Conservation (phyloP, 306 rosid species). For the Medicago ruthenica region DNA sequence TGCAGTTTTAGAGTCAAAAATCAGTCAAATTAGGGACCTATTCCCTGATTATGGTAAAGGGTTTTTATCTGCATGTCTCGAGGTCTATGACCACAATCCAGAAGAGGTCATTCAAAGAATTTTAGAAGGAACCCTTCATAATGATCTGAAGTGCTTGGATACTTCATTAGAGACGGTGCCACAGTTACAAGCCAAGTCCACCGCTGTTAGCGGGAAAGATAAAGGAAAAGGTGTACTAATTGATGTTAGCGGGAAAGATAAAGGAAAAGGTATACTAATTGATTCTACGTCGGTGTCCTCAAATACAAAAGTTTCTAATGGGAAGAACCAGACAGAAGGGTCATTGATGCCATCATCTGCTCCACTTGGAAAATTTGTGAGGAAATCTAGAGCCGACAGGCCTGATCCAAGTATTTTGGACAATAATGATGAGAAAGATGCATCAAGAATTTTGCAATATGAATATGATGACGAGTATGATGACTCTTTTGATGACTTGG, state of each 20-base stretch:
- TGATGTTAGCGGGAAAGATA: conserved; percentile 66
- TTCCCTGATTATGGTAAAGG: conserved; percentile 96
- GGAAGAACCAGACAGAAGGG: conserved; percentile 53
- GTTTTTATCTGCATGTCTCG: conserved; percentile 85
- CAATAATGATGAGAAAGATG: conserved; percentile 51
- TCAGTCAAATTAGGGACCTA: conserved; percentile 91
- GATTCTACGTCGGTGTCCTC: conserved; percentile 54
- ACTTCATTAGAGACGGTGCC: conserved; percentile 70
- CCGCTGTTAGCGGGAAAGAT: conserved; percentile 54
- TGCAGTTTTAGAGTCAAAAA: conserved; percentile 79
- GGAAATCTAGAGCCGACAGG: conserved; percentile 70
- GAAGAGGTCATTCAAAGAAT: conserved; percentile 97
- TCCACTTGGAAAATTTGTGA: conserved; percentile 70
- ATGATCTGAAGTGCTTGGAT: conserved; percentile 76
- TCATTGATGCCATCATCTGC: conserved; percentile 63
- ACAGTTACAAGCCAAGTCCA: conserved; percentile 46
- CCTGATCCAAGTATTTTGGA: conserved; percentile 61
- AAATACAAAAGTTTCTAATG: conserved; percentile 41
- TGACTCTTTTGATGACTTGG: conserved; percentile 95
- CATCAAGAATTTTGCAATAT: conserved; percentile 60
- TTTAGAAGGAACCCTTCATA: conserved; percentile 90
- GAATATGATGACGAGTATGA: conserved; percentile 98
- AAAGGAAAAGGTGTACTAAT: conserved; percentile 87
- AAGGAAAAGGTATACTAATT: conserved; percentile 83
- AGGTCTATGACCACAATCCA: conserved; percentile 90